A percentile compares a stretch with the other conserved stretches of the same genome.
phyloP scores from a whole-genome alignment of 1,284 basidiomycete species.

The Ceratobasidium sp. region DNA sequence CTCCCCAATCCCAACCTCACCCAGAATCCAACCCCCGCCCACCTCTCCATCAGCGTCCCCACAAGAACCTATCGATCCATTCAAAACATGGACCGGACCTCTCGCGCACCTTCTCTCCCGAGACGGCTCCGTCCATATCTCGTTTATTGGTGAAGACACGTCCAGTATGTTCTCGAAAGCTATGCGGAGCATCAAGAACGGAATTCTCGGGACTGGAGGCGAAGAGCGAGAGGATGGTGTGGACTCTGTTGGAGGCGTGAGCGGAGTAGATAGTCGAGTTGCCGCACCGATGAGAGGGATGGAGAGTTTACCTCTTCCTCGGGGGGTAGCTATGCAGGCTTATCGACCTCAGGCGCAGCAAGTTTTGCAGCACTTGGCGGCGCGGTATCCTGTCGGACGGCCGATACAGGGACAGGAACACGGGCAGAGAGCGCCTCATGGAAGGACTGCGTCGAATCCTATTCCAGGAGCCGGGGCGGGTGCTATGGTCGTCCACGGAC shows the following conservation, averaged over 20 bases:
- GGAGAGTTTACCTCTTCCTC: conserved; percentile 1
- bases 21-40: background rate
- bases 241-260: background rate
- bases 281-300: background rate
- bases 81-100: conserved; percentile 36
- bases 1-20: background rate
- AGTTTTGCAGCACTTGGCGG: background rate
- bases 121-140: conserved; percentile 33
- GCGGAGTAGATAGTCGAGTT: background rate
- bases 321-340: conserved; percentile 22
- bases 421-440: too few relatives aligned
- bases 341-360: conserved; percentile 8
- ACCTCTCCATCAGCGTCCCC: background rate
- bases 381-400: too few relatives aligned
- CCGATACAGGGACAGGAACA: too few relatives aligned
- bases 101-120: conserved; percentile 13
- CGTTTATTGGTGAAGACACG: conserved; percentile 35
- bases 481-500: too few relatives aligned
- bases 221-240: conserved; percentile 19
- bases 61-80: conserved; percentile 25
- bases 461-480: too few relatives aligned
- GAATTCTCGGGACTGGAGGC: conserved; percentile 5
- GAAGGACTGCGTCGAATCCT: too few relatives aligned
- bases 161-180: conserved; percentile 36
- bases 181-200: conserved; percentile 36